Evolutionary conservation across 2,329 filamentous ascomycete species (phyloP), one percentile per base, ranked within the genome.

Genomic region (Elsinoe perseae): DNA sequence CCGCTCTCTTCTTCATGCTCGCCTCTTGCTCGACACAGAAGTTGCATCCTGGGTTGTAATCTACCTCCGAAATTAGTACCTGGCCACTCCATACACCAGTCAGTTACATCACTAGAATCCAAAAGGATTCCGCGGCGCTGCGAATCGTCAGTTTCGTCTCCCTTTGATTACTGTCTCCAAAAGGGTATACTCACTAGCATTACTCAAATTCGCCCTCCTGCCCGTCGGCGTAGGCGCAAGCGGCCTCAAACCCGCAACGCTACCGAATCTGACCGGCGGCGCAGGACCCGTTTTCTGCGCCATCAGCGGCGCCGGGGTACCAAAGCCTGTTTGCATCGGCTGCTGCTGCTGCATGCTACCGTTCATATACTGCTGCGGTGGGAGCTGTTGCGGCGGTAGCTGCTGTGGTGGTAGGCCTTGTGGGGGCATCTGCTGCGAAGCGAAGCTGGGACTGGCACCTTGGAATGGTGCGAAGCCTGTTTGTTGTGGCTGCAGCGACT

Each of bases 231-330:
- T 93, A 27, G 91, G 84, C 59, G 81, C 79, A 64, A 97, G 74
- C 70, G 87, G 93, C 72, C 90, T 89, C 27, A 83, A 75, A 10
- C 84, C 82, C 25, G 78, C 75, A 57, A 81, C 79, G 32, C 95
- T 84, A 36, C 93, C 93, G 69, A 98, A 98, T 58, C 89, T 82
- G 16, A 98, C 85, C 21, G 89, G 83, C 44, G 93, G 93, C 18
- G 92, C 78, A 5, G 93, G 93, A 0, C 89, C 89, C 7, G 89
- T 95, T 75, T 87, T 84, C 69, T 95, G 89, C 44, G 89, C 81
- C 60, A 84, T 73, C 56, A 92, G 72, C 58, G 87, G 81, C 75
- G 44, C 77, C 68, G 34, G 32, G 9, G 34, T 20, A 7, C 32
- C 40, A 21, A 56, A 56, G 10, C 53, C 53, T 14, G 53, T 56